Evolutionary conservation across 768 basidiomycete genomes (phyloP).

Genomic region (Lactifluus piperatus): DNA sequence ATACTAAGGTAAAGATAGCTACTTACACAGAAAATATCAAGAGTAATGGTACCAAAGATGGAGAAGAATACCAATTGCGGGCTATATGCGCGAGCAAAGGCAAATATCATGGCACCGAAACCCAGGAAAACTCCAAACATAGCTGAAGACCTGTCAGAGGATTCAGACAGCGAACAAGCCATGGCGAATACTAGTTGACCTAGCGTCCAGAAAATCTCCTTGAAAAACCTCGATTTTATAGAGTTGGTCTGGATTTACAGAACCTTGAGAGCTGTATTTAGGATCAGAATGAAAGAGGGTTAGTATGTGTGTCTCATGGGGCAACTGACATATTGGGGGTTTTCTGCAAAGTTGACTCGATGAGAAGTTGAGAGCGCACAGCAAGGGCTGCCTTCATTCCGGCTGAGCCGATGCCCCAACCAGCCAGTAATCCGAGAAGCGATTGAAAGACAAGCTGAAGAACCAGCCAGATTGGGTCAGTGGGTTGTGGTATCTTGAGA

Average conservation of each 20-base stretch:
- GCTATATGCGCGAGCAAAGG: slow-evolving; percentile 36
- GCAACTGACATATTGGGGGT: slow-evolving; percentile 16
- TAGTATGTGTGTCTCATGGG: not conserved
- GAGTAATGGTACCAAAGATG: slow-evolving; percentile 41
- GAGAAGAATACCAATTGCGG: slow-evolving; percentile 38
- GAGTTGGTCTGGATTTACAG: slow-evolving; percentile 32
- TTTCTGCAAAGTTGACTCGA: slow-evolving; percentile 24
- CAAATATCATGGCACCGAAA: slow-evolving; percentile 36
- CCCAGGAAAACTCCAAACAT: slow-evolving; percentile 43
- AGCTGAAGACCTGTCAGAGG: slow-evolving; percentile 30
- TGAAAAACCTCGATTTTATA: slow-evolving; percentile 36
- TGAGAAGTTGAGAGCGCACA: slow-evolving; percentile 29
- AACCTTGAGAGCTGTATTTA: slow-evolving; percentile 26
- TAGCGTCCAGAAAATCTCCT: slow-evolving; percentile 41
- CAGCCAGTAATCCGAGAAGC: slow-evolving; percentile 35
- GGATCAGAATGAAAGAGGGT: not conserved
- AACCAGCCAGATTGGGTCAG: slow-evolving; percentile 16
- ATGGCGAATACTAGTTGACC: slow-evolving; percentile 18
- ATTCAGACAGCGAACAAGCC: not conserved
- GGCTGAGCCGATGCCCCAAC: slow-evolving; percentile 48
- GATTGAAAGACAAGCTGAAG: slow-evolving; percentile 4
- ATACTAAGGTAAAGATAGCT: not conserved
- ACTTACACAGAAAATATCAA: slow-evolving; percentile 36
- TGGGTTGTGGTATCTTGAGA: slow-evolving; percentile 31
- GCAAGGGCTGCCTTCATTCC: slow-evolving; percentile 43